Percentiles rank a stretch among this genome's conserved stretches.
phyloP scores from a whole-genome alignment of 2,329 filamentous ascomycete genomes.

The Fusarium coicis region DNA sequence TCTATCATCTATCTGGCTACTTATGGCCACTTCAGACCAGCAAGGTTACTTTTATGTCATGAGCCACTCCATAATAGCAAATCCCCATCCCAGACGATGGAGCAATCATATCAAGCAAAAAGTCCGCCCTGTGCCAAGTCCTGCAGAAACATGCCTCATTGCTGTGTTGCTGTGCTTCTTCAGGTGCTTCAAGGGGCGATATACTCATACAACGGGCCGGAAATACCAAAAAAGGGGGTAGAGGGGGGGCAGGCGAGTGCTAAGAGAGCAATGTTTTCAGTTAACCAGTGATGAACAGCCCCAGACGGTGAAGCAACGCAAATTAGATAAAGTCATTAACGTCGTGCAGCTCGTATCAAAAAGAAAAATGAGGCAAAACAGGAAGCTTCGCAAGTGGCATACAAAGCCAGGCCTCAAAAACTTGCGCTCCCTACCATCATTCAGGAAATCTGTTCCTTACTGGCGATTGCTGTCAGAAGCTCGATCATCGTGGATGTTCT shows the following conservation, averaged over 20 bases:
- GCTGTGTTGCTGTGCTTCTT: constrained; percentile 5
- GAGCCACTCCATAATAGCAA: constrained; percentile 16
- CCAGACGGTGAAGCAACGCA: background rate
- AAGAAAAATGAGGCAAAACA: background rate
- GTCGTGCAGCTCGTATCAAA: background rate
- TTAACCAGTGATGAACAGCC: background rate
- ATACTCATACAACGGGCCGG: constrained; percentile 3
- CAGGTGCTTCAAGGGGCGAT: constrained; percentile 1
- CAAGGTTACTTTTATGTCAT: constrained; percentile 17
- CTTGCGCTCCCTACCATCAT: background rate
- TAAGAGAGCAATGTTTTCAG: background rate
- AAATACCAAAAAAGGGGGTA: background rate
- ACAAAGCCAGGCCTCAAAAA: background rate
- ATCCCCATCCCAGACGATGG: background rate
- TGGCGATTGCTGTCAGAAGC: background rate
- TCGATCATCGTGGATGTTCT: background rate
- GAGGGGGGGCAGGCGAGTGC: background rate
- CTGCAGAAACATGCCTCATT: constrained; percentile 1
- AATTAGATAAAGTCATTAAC: background rate
- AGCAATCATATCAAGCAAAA: constrained; percentile 9
- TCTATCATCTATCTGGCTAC: constrained; percentile 1
- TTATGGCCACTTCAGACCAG: constrained; percentile 3
- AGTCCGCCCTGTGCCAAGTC: background rate
- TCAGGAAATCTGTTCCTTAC: background rate
- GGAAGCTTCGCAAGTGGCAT: background rate